These are phyloP conservation scores for Castanea crenata DNA, from an alignment of 306 rosid genomes.

Conservation along the genomic window DNA sequence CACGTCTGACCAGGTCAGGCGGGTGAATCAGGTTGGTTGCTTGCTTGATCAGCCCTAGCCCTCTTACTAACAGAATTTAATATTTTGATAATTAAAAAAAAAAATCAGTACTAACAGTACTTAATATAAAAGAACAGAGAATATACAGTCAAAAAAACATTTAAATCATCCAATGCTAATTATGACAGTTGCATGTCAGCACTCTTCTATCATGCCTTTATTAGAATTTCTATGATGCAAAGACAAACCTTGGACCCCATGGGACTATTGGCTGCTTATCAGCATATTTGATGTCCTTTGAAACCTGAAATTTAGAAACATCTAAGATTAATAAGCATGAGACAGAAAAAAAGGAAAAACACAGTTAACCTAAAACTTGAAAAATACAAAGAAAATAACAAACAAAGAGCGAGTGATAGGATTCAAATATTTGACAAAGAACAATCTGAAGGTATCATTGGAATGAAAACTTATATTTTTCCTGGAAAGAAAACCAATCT, in stretches of 20 bases:
- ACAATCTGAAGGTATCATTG: background rate
- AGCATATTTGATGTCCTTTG: conserved; percentile 94
- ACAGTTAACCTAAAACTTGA: background rate
- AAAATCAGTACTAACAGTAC: background rate
- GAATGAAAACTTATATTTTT: background rate
- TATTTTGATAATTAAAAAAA: background rate
- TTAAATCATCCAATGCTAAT: background rate
- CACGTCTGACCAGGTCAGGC: too few relatives aligned
- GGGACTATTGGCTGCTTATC: conserved; percentile 95
- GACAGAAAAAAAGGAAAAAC: background rate
- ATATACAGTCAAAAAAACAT: background rate
- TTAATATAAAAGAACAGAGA: background rate
- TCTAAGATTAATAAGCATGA: conserved; percentile 17
- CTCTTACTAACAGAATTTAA: background rate
- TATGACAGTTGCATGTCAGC: background rate
- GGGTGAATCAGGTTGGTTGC: too few relatives aligned
- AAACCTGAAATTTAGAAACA: conserved; percentile 55
- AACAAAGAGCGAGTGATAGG: background rate
- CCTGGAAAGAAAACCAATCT: background rate
- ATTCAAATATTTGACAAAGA: background rate
- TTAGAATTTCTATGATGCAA: conserved; percentile 20
- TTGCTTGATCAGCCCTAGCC: too few relatives aligned
- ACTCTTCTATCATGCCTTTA: background rate
- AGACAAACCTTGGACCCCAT: conserved; percentile 95
- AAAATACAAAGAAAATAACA: background rate